Conservation (phyloP, 176 grass and related monocot genomes). For the Thalia dealbata region DNA sequence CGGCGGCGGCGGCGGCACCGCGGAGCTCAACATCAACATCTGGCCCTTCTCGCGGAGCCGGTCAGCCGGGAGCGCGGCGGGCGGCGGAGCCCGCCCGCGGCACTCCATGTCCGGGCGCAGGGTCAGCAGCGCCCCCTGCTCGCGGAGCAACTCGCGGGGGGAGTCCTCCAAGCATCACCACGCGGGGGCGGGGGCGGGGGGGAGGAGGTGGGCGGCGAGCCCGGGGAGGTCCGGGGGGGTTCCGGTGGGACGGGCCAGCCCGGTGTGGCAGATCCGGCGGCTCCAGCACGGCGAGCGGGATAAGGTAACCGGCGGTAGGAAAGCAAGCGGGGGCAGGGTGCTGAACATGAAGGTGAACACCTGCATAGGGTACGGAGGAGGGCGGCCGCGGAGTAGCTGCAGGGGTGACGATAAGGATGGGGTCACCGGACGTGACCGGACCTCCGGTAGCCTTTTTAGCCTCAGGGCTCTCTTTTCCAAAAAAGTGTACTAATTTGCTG, state of each 20-base stretch:
- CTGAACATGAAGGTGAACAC: conserved; percentile 69
- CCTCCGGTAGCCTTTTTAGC: conserved; percentile 35
- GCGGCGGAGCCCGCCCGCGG: conserved; percentile 13
- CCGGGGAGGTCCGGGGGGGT: conserved; percentile 44
- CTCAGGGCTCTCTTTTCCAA: conserved; percentile 68
- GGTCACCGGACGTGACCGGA: neutral
- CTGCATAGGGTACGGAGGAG: conserved; percentile 56
- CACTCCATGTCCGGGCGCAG: conserved; percentile 21
- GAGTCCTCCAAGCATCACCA: conserved; percentile 27
- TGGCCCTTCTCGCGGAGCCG: conserved; percentile 76
- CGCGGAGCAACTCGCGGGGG: conserved; percentile 70
- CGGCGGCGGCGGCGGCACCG: neutral
- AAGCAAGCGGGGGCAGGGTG: conserved; percentile 15
- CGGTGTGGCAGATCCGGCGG: conserved; percentile 51
- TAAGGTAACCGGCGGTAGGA: conserved; percentile 7
- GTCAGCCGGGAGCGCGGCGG: conserved; percentile 39
- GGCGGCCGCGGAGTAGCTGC: conserved; percentile 45
- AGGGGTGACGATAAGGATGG: conserved; percentile 30
- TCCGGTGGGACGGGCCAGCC: conserved; percentile 54
- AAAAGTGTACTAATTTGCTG: conserved; percentile 47
- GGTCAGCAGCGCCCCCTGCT: conserved; percentile 73
- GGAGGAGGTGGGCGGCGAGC: conserved; percentile 45
- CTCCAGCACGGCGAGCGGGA: conserved; percentile 10
- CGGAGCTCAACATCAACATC: conserved; percentile 79
- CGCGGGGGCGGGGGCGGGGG: conserved; percentile 9